Evolutionary conservation across 23 red algal species (phyloP).

Genomic region (Agarophyton chilense): DNA sequence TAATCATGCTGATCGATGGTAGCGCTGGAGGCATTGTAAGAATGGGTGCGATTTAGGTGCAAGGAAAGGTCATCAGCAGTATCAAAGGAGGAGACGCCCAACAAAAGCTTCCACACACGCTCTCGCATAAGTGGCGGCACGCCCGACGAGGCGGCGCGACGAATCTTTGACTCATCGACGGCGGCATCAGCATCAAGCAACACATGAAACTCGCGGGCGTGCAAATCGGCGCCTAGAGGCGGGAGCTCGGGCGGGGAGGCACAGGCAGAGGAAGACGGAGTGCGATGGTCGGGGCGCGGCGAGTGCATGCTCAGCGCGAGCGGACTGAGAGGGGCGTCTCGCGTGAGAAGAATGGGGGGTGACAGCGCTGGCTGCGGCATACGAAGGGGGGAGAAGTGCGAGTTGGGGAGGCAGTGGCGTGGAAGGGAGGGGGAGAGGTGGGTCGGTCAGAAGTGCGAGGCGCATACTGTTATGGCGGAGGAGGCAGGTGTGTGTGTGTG

Average conservation of each 20-base stretch:
- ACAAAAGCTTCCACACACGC: constrained; percentile 80
- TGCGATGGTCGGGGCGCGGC: neutral
- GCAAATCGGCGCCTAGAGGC: constrained; percentile 16
- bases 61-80: constrained; percentile 64
- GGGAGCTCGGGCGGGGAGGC: neutral
- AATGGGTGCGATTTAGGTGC: neutral
- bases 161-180: constrained; percentile 84
- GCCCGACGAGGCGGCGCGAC: constrained; percentile 66
- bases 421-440: neutral
- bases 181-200: constrained; percentile 78
- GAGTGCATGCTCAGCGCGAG: constrained; percentile 1
- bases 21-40: constrained; percentile 2
- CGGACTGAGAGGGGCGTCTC: neutral
- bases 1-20: constrained; percentile 8
- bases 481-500: neutral
- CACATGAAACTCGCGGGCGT: constrained; percentile 22
- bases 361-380: neutral
- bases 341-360: neutral
- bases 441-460: no score
- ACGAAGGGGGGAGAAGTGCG: neutral
- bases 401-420: neutral
- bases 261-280: neutral
- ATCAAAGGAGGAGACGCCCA: constrained; percentile 74
- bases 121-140: constrained; percentile 69
- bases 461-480: no score